Conservation (phyloP, 1,139 yeast genomes). For the Suhomyces chickasaworum region DNA sequence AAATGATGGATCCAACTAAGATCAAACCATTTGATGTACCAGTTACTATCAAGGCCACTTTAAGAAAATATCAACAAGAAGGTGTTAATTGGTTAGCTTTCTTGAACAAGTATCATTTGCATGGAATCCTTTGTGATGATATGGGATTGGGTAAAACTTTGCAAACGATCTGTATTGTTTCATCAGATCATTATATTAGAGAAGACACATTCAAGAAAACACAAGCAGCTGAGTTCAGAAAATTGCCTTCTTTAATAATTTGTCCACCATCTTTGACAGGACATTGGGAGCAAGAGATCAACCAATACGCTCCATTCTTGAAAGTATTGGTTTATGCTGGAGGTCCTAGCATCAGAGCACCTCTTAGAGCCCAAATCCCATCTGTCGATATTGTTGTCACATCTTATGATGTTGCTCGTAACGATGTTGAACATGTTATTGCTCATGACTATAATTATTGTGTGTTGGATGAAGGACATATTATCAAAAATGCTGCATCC, state of each 20-base stretch:
- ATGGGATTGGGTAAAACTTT: constrained; percentile 98
- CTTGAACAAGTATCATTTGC: constrained; percentile 89
- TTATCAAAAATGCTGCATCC: constrained; percentile 87
- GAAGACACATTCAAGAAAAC: constrained; percentile 67
- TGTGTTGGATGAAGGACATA: constrained; percentile 97
- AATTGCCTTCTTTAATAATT: constrained; percentile 79
- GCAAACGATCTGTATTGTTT: constrained; percentile 94
- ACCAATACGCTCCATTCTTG: constrained; percentile 87
- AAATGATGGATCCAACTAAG: constrained; percentile 98
- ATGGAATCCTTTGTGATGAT: constrained; percentile 97
- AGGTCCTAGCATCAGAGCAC: constrained; percentile 72
- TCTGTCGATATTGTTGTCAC: constrained; percentile 84
- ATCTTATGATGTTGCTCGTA: constrained; percentile 93
- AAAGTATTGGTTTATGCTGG: constrained; percentile 89
- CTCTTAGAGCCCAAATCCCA: constrained; percentile 55
- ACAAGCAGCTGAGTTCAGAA: constrained; percentile 65
- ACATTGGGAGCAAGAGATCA: constrained; percentile 97
- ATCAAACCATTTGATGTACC: constrained; percentile 88
- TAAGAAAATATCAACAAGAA: constrained; percentile 95
- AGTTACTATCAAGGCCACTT: constrained; percentile 86
- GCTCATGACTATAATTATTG: constrained; percentile 83
- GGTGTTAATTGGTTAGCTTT: constrained; percentile 99
- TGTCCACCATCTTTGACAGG: constrained; percentile 99
- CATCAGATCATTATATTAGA: constrained; percentile 91
- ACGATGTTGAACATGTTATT: constrained; percentile 71